Base-by-base conservation (phyloP, 1,284 basidiomycete species). In the Vanrija sp. region DNA sequence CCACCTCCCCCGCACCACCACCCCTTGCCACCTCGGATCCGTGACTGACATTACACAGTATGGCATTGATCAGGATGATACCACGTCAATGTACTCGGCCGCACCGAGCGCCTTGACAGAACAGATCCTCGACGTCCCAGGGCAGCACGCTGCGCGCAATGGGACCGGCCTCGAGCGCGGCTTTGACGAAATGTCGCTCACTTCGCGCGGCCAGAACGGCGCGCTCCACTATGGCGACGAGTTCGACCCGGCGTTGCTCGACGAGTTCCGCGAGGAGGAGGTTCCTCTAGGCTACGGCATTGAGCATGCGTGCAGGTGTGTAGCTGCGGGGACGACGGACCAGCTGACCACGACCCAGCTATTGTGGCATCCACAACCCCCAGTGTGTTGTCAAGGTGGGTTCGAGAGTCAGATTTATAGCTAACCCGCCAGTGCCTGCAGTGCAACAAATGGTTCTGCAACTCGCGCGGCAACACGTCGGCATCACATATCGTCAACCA, bases 401-500 rank as follows among this genome's bases (percentile, higher is more conserved):
- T 61, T n/a, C 10, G 6, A 9, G 12, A 5, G 16, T 18, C 14
- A 15, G 20, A 35, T 51, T 10, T 6, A 15, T 10, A 14, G 49
- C 55, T 60, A 27, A 58, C 46, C 41, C 27, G 18, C 19, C 47
- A 77, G 78, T 99, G 96, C 69, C 81, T 98, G 31, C 78, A 93
- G 48, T 99, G 96, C 76, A 85, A 85, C 53, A 98, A 98, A 75
- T 99, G 95, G 93, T 99, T 99, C 75, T 99, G 96, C 81, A 99
- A 99, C 75, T 95, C 95, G n/a, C 85, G 95, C 49, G 94, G 95
- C 49, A 95, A 94, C 68, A 97, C 94, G 3, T 95, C 94, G 1
- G 95, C 94, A 3, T 97, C 93, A 2, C 96, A 99, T 73, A 98
- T 99, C 65, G 95, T 99, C 67, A 97, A 96, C 75, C 96, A 99